phyloP scores from a whole-genome alignment of 2,329 filamentous ascomycete genomes.

The Remersonia thermophila region DNA sequence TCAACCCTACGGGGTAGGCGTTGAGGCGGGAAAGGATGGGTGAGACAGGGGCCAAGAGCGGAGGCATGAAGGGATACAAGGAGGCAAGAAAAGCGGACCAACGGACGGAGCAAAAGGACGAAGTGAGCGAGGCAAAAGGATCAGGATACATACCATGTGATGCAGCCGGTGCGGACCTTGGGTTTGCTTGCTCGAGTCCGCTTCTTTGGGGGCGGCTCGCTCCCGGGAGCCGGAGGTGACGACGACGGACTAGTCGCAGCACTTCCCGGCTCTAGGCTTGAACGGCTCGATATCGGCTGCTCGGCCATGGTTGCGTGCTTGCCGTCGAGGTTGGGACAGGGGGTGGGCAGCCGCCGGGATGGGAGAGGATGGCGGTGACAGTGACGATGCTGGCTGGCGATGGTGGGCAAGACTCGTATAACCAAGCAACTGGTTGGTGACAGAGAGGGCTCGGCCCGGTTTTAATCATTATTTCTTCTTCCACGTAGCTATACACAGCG shows the following conservation, averaged over 20 bases:
- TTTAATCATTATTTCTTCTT: slow-evolving; percentile 1
- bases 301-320: slow-evolving; percentile 7
- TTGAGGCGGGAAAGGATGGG: no score
- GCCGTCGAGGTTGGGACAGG: background rate
- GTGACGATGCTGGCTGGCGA: background rate
- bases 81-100: no score
- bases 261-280: slow-evolving; percentile 7
- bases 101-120: no score
- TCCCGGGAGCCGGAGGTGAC: background rate
- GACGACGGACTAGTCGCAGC: slow-evolving; percentile 10
- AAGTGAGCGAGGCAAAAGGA: background rate
- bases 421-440: slow-evolving; percentile 2
- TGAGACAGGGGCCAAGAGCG: no score
- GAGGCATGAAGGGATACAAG: no score
- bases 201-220: slow-evolving; percentile 9
- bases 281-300: slow-evolving; percentile 4
- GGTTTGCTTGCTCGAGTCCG: slow-evolving; percentile 26
- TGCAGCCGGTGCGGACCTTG: slow-evolving; percentile 28
- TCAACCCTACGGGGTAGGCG: background rate
- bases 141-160: slow-evolving; percentile 26
- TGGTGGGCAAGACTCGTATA: slow-evolving; percentile 3
- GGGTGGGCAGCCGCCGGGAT: background rate
- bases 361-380: background rate
- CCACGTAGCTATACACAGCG: background rate
- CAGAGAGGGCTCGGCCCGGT: background rate